Conservation (phyloP, 805 yeast species). For the Dipodascopsis tothii region DNA sequence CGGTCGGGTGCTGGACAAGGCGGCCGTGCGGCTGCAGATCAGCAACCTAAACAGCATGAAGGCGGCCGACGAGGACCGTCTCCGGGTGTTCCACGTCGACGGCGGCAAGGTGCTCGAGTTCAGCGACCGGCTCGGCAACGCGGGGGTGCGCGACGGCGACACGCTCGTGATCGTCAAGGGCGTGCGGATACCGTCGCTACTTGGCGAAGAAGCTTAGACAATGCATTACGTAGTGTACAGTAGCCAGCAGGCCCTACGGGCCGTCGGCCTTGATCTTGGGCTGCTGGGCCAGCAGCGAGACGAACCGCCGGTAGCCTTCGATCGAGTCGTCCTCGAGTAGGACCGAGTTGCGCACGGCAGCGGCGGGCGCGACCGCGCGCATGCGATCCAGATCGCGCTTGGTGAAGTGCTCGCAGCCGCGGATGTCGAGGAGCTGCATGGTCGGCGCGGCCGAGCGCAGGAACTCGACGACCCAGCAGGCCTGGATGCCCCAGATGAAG, state of each 20-base stretch:
- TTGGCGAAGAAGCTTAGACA: not conserved
- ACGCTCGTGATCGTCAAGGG: slow-evolving; percentile 49
- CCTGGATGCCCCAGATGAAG: slow-evolving; percentile 6
- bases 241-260: not conserved
- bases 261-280: not conserved
- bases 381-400: slow-evolving; percentile 1
- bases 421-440: slow-evolving; percentile 3
- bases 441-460: not conserved
- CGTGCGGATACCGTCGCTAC: slow-evolving; percentile 21
- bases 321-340: slow-evolving; percentile 6
- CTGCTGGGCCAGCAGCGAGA: slow-evolving; percentile 3
- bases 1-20: slow-evolving; percentile 50
- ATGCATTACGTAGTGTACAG: not conserved
- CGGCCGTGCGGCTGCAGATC: slow-evolving; percentile 42
- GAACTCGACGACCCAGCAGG: slow-evolving; percentile 3
- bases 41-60: slow-evolving; percentile 41
- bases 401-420: slow-evolving; percentile 10
- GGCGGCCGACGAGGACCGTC: slow-evolving; percentile 36
- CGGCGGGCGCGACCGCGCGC: slow-evolving; percentile 1
- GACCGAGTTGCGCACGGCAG: slow-evolving; percentile 1
- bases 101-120: slow-evolving; percentile 33
- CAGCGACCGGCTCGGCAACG: slow-evolving; percentile 37
- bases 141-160: slow-evolving; percentile 43
- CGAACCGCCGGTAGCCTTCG: slow-evolving; percentile 6
- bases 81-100: slow-evolving; percentile 41